phyloP scores from a whole-genome alignment of 805 yeast species.

The Tetrapisispora taiwanensis region DNA sequence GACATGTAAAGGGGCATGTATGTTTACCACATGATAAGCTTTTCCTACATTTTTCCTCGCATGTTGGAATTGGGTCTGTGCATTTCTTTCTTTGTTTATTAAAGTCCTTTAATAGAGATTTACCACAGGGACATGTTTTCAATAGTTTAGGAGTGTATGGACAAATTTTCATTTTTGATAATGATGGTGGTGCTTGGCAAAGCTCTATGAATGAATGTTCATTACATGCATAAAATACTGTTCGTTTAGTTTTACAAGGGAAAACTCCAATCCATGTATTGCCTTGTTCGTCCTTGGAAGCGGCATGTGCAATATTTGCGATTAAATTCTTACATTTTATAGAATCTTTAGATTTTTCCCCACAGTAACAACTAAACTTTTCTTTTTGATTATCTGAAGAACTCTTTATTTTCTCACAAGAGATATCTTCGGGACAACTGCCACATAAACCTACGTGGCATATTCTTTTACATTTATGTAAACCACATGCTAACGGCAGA shows the following conservation, averaged over 20 bases:
- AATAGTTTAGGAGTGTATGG: slow-evolving; percentile 50
- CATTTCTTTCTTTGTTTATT: slow-evolving; percentile 44
- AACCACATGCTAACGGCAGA: slow-evolving; percentile 56
- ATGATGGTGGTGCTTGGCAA: slow-evolving; percentile 25
- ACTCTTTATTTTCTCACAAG: slow-evolving; percentile 1
- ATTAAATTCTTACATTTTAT: slow-evolving; percentile 34
- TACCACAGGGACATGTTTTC: slow-evolving; percentile 76
- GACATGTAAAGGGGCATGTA: slow-evolving; percentile 58
- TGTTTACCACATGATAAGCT: slow-evolving; percentile 62
- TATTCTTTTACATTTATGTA: slow-evolving; percentile 48
- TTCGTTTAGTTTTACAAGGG: slow-evolving; percentile 38
- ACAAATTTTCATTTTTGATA: slow-evolving; percentile 35
- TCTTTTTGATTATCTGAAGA: background rate
- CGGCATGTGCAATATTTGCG: slow-evolving; percentile 30
- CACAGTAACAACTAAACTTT: slow-evolving; percentile 59
- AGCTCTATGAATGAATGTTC: slow-evolving; percentile 47
- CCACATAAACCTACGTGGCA: slow-evolving; percentile 88
- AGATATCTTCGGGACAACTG: slow-evolving; percentile 43
- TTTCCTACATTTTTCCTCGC: slow-evolving; percentile 57
- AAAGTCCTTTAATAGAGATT: slow-evolving; percentile 36
- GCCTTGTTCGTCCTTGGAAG: slow-evolving; percentile 19
- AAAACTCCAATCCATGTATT: slow-evolving; percentile 43
- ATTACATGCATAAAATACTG: slow-evolving; percentile 51
- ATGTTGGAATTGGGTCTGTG: slow-evolving; percentile 70
- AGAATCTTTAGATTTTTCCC: slow-evolving; percentile 37